Conservation (phyloP, 257 asterid genomes). For the Perilla frutescens region DNA sequence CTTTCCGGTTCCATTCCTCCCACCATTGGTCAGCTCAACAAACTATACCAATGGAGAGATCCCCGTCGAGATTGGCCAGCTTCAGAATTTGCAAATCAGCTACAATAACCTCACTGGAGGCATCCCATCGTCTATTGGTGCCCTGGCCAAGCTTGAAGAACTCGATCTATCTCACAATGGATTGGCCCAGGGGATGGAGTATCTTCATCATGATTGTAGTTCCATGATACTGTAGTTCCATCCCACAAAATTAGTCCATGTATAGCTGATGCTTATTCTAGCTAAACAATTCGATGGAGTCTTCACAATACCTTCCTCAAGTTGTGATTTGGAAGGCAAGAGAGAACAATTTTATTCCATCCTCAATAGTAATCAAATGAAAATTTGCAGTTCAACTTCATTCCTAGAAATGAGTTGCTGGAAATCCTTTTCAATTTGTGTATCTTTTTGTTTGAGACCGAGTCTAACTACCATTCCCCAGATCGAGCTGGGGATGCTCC, state of each 20-base stretch:
- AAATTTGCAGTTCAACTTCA: conserved; percentile 1
- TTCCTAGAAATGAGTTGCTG: neutral
- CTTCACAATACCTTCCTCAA: neutral
- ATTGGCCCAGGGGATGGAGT: conserved; percentile 86
- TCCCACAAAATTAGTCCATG: conserved; percentile 55
- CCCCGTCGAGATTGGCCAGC: conserved; percentile 72
- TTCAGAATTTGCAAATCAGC: conserved; percentile 87
- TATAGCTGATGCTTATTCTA: conserved; percentile 16
- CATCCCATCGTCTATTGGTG: conserved; percentile 64
- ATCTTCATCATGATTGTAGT: conserved; percentile 94
- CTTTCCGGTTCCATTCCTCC: conserved; percentile 79
- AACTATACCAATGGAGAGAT: conserved; percentile 76
- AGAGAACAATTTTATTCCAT: neutral
- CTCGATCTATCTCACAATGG: conserved; percentile 87
- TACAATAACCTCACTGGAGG: conserved; percentile 69
- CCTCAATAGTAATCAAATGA: neutral
- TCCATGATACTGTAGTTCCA: conserved; percentile 55
- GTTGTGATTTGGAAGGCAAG: neutral
- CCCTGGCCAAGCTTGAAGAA: conserved; percentile 76
- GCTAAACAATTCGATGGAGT: neutral
- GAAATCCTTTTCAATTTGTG: neutral
- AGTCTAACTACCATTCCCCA: too few species aligned
- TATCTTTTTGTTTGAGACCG: neutral
- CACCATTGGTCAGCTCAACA: conserved; percentile 62
- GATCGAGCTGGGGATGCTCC: too few species aligned